A percentile compares a stretch with the other conserved stretches of the same genome.
Evolutionary conservation across 1,284 basidiomycete species (phyloP).

Genomic region (Malassezia slooffiae): DNA sequence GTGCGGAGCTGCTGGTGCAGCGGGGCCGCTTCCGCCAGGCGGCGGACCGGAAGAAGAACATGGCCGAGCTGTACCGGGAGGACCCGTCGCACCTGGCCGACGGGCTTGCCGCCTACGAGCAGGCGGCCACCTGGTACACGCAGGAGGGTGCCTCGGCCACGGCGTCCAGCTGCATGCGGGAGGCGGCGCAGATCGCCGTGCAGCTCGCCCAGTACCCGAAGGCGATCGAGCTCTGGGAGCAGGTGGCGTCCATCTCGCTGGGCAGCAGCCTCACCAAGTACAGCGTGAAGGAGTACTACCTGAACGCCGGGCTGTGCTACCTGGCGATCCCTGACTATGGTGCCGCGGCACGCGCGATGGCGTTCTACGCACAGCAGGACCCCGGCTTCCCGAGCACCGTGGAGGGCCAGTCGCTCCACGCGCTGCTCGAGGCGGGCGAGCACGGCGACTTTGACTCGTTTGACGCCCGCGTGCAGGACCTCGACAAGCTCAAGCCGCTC

Average conservation of each 20-base stretch:
- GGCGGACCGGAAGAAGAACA: slow-evolving; percentile 79
- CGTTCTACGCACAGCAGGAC: slow-evolving; percentile 43
- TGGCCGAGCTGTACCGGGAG: slow-evolving; percentile 80
- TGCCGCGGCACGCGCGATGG: slow-evolving; percentile 41
- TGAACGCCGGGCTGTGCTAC: slow-evolving; percentile 75
- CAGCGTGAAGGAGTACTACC: slow-evolving; percentile 95
- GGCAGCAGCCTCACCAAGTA: slow-evolving; percentile 83
- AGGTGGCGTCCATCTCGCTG: slow-evolving; percentile 77
- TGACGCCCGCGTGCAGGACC: slow-evolving; percentile 37
- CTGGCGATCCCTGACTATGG: slow-evolving; percentile 60
- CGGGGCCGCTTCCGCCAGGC: slow-evolving; percentile 89
- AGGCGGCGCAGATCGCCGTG: slow-evolving; percentile 87
- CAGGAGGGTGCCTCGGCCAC: slow-evolving; percentile 93
- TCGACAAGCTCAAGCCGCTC: slow-evolving; percentile 39
- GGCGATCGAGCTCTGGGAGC: slow-evolving; percentile 78
- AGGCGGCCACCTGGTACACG: slow-evolving; percentile 93
- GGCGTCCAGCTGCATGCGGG: slow-evolving; percentile 87
- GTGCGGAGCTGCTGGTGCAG: slow-evolving; percentile 70
- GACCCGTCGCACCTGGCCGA: slow-evolving; percentile 59
- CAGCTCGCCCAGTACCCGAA: slow-evolving; percentile 72
- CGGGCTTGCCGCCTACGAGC: slow-evolving; percentile 80
- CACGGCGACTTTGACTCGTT: slow-evolving; percentile 36
- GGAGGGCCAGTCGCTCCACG: slow-evolving; percentile 43
- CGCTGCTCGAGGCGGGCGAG: slow-evolving; percentile 36
- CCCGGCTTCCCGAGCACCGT: slow-evolving; percentile 40